These are phyloP conservation scores for Solanum dulcamara DNA, from an alignment of 257 asterid genomes.

Conservation along the genomic window DNA sequence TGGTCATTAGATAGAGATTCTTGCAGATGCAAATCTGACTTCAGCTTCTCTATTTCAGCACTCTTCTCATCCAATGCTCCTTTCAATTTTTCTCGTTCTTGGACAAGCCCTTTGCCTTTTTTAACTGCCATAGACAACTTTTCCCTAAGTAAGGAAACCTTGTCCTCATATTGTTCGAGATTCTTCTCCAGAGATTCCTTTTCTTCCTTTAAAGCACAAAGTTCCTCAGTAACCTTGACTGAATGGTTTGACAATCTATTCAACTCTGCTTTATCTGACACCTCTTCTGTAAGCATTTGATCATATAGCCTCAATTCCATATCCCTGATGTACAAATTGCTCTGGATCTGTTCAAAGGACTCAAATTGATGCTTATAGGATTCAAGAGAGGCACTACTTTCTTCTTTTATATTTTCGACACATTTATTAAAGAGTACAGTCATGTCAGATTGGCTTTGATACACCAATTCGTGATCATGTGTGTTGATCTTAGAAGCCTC, in stretches of 20 bases:
- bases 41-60: constrained; percentile 56
- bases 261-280: constrained; percentile 29
- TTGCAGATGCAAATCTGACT: constrained; percentile 44
- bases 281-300: constrained; percentile 53
- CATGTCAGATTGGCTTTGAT: constrained; percentile 30
- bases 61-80: constrained; percentile 52
- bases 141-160: constrained; percentile 59
- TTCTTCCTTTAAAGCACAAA: constrained; percentile 40
- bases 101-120: constrained; percentile 92
- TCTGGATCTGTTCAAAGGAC: constrained; percentile 39
- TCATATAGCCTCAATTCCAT: constrained; percentile 48
- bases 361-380: constrained; percentile 32
- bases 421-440: constrained; percentile 37
- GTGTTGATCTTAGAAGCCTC: constrained; percentile 61
- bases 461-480: constrained; percentile 17
- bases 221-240: constrained; percentile 32
- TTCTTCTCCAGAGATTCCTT: constrained; percentile 46
- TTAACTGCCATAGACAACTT: constrained; percentile 91
- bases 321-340: constrained; percentile 53
- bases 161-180: constrained; percentile 68
- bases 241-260: constrained; percentile 38
- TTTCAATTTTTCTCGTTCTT: constrained; percentile 80
- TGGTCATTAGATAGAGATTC: constrained; percentile 30
- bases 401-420: constrained; percentile 50
- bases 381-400: constrained; percentile 18